Base-by-base conservation (phyloP, 306 rosid genomes). In the Sicyos baderoa region DNA sequence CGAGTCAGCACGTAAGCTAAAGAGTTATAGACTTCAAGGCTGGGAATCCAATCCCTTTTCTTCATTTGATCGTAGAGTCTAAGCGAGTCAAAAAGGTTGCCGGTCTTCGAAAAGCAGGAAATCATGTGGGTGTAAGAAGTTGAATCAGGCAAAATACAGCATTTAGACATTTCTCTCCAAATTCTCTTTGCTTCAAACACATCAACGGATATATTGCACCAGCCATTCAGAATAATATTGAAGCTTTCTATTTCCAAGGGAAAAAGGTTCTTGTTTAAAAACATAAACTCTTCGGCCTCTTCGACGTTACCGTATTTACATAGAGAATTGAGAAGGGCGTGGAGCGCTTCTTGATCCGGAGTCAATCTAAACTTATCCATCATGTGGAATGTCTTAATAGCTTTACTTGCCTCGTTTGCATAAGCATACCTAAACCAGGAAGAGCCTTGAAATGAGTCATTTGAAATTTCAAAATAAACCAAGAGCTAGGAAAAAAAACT, bases 251-350 rank as follows among this genome's bases (percentile, higher is more conserved):
- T 82, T 47, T 86, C 86, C 52, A 92, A 83, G 5, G 93, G 89
- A 76, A 89, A 89, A 61, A 89, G 87, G 81, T 89, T 92, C 83
- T 81, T 86, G 73, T 84, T 84, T 40, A 77, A 76, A 27, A 89
- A 79, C 96, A 92, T 89, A 74, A 86, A 85, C 80, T 89, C 97
- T 86, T 92, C 95, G 25, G 96, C 98, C 80, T 92, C 95, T 74
- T 92, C 96, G 2, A 86, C 77, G 59, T 83, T 82, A 42, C 89
- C 96, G 73, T 87, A 70, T 61, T 74, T 80, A 80, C 96, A 89
- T 21, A 92, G 96, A 23, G 89, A 78, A 67, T 68, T 80, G 75
- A 92, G 72, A 59, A 90, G 85, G 14, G 77, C 71, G 75, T 68
- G 75, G 75, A 83, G 81, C 55, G 93, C 91, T 74, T 79, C 89